phyloP scores from a whole-genome alignment of 2,329 filamentous ascomycete species.

The Apiospora kogelbergensis region DNA sequence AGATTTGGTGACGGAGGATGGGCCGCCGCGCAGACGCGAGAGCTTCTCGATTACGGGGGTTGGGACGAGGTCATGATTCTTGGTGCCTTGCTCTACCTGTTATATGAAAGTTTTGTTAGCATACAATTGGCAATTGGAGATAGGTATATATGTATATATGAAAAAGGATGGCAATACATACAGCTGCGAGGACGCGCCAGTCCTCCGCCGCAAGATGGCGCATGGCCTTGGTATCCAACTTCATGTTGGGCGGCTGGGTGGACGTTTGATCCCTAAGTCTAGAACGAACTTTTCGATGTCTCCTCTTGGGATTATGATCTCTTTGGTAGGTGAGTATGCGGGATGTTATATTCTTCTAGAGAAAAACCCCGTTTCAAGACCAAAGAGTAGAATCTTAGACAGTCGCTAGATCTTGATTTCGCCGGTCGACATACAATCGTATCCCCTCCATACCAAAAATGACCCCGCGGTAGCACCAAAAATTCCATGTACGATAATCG shows the following conservation, averaged over 20 bases:
- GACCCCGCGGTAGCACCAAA: constrained; percentile 7
- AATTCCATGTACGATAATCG: constrained; percentile 2
- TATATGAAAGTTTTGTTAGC: constrained; percentile 33
- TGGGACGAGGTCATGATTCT: constrained; percentile 96
- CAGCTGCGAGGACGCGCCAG: constrained; percentile 91
- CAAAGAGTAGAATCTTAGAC: neutral
- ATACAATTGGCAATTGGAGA: constrained; percentile 9
- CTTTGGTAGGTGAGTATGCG: neutral
- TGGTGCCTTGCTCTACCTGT: constrained; percentile 89
- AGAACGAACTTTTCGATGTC: neutral
- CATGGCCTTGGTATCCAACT: constrained; percentile 90
- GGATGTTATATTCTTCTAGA: neutral
- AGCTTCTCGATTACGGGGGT: constrained; percentile 85
- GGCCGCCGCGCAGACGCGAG: constrained; percentile 75
- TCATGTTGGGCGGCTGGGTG: constrained; percentile 62
- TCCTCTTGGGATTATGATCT: neutral
- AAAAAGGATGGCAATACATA: constrained; percentile 46
- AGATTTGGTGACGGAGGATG: constrained; percentile 76
- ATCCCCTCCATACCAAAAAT: constrained; percentile 6
- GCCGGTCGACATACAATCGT: neutral
- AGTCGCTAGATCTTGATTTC: neutral
- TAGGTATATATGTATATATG: constrained; percentile 17
- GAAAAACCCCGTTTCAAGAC: neutral
- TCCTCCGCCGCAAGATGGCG: constrained; percentile 91
- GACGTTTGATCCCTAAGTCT: neutral